A percentile compares a stretch with the other conserved stretches of the same genome.
Conservation (phyloP, 2,329 filamentous ascomycete genomes). For the Alternaria arbusti region DNA sequence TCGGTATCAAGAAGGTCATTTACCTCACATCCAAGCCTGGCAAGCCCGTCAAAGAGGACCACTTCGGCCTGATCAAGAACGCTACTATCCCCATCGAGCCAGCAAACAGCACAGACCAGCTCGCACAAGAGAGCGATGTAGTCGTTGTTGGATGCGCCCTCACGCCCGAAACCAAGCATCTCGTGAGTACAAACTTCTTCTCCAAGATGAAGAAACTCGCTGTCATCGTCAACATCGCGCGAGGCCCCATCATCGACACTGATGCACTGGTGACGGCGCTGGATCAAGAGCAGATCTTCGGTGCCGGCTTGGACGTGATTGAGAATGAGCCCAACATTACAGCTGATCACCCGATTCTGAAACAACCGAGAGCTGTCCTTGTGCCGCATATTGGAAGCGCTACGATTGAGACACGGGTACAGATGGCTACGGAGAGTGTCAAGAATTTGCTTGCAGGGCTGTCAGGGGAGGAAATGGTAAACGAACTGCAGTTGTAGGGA, state of each 20-base stretch:
- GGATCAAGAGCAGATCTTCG: conserved; percentile 58
- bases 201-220: conserved; percentile 59
- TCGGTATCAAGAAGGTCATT: conserved; percentile 32
- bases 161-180: conserved; percentile 35
- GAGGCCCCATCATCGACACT: conserved; percentile 63
- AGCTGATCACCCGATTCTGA: conserved; percentile 56
- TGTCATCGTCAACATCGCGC: conserved; percentile 63
- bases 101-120: conserved; percentile 23
- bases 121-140: conserved; percentile 40
- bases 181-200: conserved; percentile 46
- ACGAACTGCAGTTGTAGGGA: conserved; percentile 32
- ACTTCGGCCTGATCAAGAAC: conserved; percentile 27
- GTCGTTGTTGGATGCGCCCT: conserved; percentile 39
- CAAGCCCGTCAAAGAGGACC: conserved; percentile 30
- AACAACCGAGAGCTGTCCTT: conserved; percentile 58
- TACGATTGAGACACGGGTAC: conserved; percentile 63
- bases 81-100: conserved; percentile 27
- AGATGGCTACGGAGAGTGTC: conserved; percentile 65
- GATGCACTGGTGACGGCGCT: conserved; percentile 59
- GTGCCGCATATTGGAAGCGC: conserved; percentile 65
- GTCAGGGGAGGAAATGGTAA: conserved; percentile 34
- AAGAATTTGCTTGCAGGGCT: conserved; percentile 56
- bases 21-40: conserved; percentile 38
- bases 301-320: conserved; percentile 63
- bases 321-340: conserved; percentile 60